Percentiles rank a stretch among this genome's conserved stretches.
Conservation (phyloP, 768 basidiomycete genomes). For the Nidula microcarpa region DNA sequence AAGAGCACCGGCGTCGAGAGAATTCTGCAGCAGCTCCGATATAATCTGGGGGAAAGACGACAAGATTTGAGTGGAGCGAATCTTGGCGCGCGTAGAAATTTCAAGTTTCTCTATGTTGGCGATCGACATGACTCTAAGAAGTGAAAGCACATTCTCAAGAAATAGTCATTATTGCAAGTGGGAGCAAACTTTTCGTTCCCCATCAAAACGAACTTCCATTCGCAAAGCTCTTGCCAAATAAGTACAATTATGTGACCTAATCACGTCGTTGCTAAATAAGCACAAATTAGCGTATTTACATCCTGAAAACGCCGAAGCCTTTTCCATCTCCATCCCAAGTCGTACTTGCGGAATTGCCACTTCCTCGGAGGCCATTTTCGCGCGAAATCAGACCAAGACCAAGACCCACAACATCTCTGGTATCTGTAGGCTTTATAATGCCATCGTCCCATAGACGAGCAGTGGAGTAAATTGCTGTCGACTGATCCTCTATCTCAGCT, state of each 20-base stretch:
- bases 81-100: conserved; percentile 55
- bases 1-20: conserved; percentile 75
- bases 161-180: background rate
- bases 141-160: conserved; percentile 9
- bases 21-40: conserved; percentile 86
- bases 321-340: conserved; percentile 71
- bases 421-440: conserved; percentile 86
- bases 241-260: background rate
- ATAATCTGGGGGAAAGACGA: conserved; percentile 79
- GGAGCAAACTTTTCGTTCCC: background rate
- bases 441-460: conserved; percentile 96
- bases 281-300: conserved; percentile 41
- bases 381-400: conserved; percentile 78
- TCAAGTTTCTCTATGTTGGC: conserved; percentile 46
- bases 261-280: background rate
- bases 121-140: conserved; percentile 2
- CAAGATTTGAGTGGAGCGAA: conserved; percentile 83
- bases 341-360: conserved; percentile 20
- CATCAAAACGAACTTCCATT: background rate
- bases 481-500: conserved; percentile 84
- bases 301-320: conserved; percentile 89
- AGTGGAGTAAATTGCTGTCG: conserved; percentile 82
- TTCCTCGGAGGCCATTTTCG: conserved; percentile 19
- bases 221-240: background rate
- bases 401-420: conserved; percentile 82